Evolutionary conservation across 495 filamentous ascomycete genomes (phyloP).

Genomic region (Staphylotrichum tortipilum): DNA sequence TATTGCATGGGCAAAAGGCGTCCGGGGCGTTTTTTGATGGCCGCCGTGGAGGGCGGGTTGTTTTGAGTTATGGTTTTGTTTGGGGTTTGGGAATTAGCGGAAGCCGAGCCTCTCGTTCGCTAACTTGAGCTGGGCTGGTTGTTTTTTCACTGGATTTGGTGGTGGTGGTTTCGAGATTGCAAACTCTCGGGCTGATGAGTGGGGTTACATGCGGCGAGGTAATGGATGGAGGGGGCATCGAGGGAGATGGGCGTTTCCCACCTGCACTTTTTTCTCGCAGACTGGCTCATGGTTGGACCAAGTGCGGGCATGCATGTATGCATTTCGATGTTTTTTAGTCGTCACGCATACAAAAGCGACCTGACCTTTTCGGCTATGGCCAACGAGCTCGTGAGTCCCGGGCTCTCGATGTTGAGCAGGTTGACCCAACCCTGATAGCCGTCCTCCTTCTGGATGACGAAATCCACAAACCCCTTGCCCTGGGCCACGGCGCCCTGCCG

Average conservation of each 20-base stretch:
- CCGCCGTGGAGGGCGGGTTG: background rate
- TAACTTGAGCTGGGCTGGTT: too few relatives aligned
- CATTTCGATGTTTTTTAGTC: too few relatives aligned
- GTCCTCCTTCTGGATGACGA: conserved; percentile 72
- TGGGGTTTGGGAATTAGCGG: background rate
- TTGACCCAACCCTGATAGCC: conserved; percentile 85
- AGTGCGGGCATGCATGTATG: too few relatives aligned
- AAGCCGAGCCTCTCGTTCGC: background rate
- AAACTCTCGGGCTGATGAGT: background rate
- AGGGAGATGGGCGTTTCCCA: background rate
- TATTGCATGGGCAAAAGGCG: conserved; percentile 7
- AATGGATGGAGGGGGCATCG: too few relatives aligned
- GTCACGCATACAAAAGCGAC: conserved; percentile 54
- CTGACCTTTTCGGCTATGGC: conserved; percentile 83
- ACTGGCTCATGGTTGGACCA: background rate
- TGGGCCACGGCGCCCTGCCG: conserved; percentile 47
- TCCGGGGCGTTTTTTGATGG: background rate
- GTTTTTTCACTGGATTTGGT: background rate
- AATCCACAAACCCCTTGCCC: conserved; percentile 68
- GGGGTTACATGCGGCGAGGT: too few relatives aligned
- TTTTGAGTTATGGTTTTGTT: background rate
- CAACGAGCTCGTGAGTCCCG: conserved; percentile 80
- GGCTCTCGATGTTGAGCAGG: conserved; percentile 88
- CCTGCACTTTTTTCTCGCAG: background rate
- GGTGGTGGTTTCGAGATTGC: background rate